These are phyloP conservation scores for Kazachstania bromeliacearum DNA, from an alignment of 805 yeast genomes.

Conservation along the genomic window DNA sequence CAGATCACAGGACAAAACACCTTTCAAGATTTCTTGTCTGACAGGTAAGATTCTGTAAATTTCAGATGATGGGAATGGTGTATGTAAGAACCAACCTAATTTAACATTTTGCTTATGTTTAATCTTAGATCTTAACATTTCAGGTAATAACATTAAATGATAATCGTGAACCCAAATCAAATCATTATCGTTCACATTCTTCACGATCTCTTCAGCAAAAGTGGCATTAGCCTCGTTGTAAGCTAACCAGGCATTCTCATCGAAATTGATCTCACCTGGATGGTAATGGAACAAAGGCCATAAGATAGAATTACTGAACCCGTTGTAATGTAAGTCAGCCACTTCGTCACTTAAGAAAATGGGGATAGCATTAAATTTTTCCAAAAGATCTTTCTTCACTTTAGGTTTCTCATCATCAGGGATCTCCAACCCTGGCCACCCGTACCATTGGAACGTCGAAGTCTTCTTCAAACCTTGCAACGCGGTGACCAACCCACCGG, in stretches of 20 bases:
- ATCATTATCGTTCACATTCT: slow-evolving; percentile 69
- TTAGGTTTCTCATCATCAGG: slow-evolving; percentile 63
- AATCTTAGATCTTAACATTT: slow-evolving; percentile 63
- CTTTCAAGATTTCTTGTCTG: slow-evolving; percentile 80
- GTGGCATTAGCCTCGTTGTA: slow-evolving; percentile 83
- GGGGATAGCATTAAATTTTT: slow-evolving; percentile 82
- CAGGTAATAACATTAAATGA: slow-evolving; percentile 91
- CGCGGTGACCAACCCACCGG: slow-evolving; percentile 96
- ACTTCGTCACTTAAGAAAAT: slow-evolving; percentile 78
- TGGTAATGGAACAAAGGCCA: slow-evolving; percentile 99
- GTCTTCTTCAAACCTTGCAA: slow-evolving; percentile 80
- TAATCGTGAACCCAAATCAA: slow-evolving; percentile 97
- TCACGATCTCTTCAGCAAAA: slow-evolving; percentile 68
- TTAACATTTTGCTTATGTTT: slow-evolving; percentile 42
- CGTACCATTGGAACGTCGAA: slow-evolving; percentile 89
- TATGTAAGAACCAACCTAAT: slow-evolving; percentile 90
- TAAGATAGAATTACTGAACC: slow-evolving; percentile 84
- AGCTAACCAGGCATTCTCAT: slow-evolving; percentile 96
- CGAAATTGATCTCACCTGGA: slow-evolving; percentile 98
- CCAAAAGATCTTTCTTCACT: slow-evolving; percentile 61
- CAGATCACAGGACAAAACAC: slow-evolving; percentile 87
- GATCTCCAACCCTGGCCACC: slow-evolving; percentile 93
- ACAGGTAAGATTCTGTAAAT: slow-evolving; percentile 94
- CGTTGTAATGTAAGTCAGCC: slow-evolving; percentile 94
- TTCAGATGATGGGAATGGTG: slow-evolving; percentile 97